phyloP scores from a whole-genome alignment of 345 rosid species.

The Brassica cretica region DNA sequence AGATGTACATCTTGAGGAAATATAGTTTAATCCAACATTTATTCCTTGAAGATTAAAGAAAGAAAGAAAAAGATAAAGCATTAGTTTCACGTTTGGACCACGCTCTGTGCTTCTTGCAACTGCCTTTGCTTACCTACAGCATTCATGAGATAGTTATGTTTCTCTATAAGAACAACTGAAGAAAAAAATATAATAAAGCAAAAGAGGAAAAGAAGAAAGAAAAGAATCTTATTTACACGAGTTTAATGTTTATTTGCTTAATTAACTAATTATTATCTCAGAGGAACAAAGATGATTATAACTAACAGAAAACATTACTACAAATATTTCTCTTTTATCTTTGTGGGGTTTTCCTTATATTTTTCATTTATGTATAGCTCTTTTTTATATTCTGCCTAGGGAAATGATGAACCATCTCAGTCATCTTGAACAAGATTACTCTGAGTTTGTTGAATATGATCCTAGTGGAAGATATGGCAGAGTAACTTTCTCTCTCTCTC shows the following conservation, averaged over 20 bases:
- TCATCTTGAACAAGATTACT: constrained; percentile 49
- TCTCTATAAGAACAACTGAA: not conserved
- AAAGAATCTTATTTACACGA: constrained; percentile 25
- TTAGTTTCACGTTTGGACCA: constrained; percentile 23
- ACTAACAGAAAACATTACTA: not conserved
- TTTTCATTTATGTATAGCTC: constrained; percentile 6
- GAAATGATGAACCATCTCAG: constrained; percentile 64
- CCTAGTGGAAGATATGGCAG: constrained; percentile 98
- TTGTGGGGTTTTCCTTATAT: constrained; percentile 4
- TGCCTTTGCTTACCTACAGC: not conserved
- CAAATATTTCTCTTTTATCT: not conserved
- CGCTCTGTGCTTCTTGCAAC: constrained; percentile 9
- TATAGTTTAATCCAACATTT: constrained; percentile 1
- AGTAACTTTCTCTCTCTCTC: constrained; percentile 44
- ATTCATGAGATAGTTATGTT: constrained; percentile 15
- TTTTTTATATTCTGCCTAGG: not conserved
- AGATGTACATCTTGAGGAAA: not conserved
- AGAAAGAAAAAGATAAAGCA: not conserved
- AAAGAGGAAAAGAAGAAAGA: not conserved
- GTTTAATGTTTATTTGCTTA: constrained; percentile 11
- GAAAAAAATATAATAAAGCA: not conserved
- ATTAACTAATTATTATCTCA: constrained; percentile 15
- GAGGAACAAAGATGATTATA: constrained; percentile 20
- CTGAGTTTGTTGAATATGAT: constrained; percentile 94
- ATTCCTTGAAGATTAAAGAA: not conserved